Base-by-base conservation (phyloP, 1,284 basidiomycete species). In the Cystobasidium pallidum region DNA sequence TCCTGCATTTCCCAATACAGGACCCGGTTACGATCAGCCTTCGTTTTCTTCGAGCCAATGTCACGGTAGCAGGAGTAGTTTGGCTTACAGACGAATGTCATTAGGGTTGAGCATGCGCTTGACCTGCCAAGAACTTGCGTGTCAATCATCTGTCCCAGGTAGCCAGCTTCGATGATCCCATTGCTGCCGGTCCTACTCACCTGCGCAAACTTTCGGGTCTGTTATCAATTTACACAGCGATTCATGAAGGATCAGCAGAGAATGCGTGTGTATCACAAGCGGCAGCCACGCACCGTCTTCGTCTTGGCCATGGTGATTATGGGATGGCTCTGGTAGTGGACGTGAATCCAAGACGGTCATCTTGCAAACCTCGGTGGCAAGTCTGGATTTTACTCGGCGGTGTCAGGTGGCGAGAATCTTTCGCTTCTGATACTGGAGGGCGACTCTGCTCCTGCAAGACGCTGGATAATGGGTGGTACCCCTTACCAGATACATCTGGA, bases 91-190 rank as follows among this genome's bases (percentile, higher is more conserved):
- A 77, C 96, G 86, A 74, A 91, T 91, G 81, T 99, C 96, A 78
- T 90, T 92, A 0, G 96, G 94, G 80, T 94, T 95, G 76, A 99
- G 84, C 85, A 99, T 86, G 17, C 95, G 90, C 83, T 99, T 99
- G 57, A 96, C 93, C 7, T 62, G 51, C 19, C 47, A 24, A 11
- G n/a, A 57, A 8, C 34, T 57, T 6, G 3, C 28, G 10, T 55
- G 51, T 67, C 65, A 55, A 15, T 34, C 17, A 28, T 62, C 26
- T 19, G 17, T 62, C n/a, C 59, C 34, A 21, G 26, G 17, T 19
- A 2, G 4, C 36, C 10, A 17, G 59, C 36, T n/a, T 3, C 28
- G 4, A 7, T 26, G n/a, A n/a, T n/a, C n/a, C 10, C n/a, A 21
- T 15, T 7, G 3, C 41, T 54, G 6, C n/a, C n/a, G 51, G 13